Percentiles rank a stretch among this genome's conserved stretches.
Conservation (phyloP, 148 eudicot genomes). For the Selenicereus undatus region DNA sequence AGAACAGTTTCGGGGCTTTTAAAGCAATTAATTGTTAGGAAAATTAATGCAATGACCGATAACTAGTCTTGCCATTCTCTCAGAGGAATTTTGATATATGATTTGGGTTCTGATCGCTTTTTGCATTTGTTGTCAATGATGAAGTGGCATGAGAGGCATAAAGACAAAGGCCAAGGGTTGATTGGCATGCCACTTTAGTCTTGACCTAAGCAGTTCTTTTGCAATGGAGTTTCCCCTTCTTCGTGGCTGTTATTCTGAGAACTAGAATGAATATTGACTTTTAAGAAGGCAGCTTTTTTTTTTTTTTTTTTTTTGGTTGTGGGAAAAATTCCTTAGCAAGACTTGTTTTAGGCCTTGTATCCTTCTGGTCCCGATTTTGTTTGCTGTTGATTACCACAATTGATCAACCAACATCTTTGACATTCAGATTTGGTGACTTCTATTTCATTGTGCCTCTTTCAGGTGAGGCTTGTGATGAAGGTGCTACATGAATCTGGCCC, state of each 20-base stretch:
- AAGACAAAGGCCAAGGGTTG: neutral
- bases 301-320: neutral
- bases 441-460: conserved; percentile 9
- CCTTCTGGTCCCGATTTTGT: neutral
- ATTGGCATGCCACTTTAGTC: neutral
- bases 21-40: neutral
- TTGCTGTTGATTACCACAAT: neutral
- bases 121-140: neutral
- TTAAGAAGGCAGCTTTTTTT: neutral
- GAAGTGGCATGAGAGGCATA: neutral
- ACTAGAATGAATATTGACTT: neutral
- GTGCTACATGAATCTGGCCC: conserved; percentile 70
- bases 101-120: neutral
- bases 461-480: conserved; percentile 62
- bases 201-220: neutral
- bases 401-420: neutral
- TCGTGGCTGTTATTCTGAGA: neutral
- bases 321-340: neutral
- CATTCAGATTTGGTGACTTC: neutral
- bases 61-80: neutral
- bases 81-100: neutral
- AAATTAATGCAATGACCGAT: too few species aligned
- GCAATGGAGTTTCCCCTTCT: neutral
- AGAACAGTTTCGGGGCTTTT: neutral
- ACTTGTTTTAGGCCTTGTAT: too few species aligned